Evolutionary conservation across 2,329 filamentous ascomycete species (phyloP), one percentile per base, ranked within the genome.

Genomic region (Aspergillus quadricinctus): DNA sequence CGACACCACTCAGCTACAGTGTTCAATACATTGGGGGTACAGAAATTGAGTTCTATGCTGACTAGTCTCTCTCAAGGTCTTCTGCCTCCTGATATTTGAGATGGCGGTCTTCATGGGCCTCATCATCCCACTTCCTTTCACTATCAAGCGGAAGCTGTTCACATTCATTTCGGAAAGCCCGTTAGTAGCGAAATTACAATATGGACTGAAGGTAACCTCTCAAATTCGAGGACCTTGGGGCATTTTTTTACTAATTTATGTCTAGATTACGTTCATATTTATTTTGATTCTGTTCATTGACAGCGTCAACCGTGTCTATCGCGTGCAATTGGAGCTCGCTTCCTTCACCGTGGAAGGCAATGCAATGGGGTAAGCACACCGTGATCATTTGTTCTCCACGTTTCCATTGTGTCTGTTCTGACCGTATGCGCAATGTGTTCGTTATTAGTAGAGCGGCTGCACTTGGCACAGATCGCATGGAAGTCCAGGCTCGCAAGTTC

Each of bases 401-500:
- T 19, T 19, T 52, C 64, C 68, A 55, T 66, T 54, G 40, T 45
- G 28, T 25, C 28, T 27, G 11, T 43, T 23, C 9, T 25, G 45
- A 49, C 7, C 19, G 23, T 23, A 52, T 19, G 11, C 29, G 60
- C 64, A 54, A 48, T n/a, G 17, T n/a, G 40, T 49, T 28, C 28
- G 40, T 52, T 53, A 57, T 77, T 54, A 52, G 61, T 65, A 85
- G 88, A 71, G 80, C 82, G 56, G 84, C 87, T 52, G 86, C 92
- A 58, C 86, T 97, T 68, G 93, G 94, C 62, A 88, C 90, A 72
- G 94, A 97, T 75, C 93, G 94, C 63, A 92, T 96, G 84, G 94
- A 99, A 79, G 93, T 97, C 52, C 94, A 99, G 78, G 93, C 94
- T 64, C 92, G 94, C 83, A 99, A 99, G 80, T 99, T 99, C 83